phyloP scores from a whole-genome alignment of 148 eudicot genomes.

The Silene uniflora region DNA sequence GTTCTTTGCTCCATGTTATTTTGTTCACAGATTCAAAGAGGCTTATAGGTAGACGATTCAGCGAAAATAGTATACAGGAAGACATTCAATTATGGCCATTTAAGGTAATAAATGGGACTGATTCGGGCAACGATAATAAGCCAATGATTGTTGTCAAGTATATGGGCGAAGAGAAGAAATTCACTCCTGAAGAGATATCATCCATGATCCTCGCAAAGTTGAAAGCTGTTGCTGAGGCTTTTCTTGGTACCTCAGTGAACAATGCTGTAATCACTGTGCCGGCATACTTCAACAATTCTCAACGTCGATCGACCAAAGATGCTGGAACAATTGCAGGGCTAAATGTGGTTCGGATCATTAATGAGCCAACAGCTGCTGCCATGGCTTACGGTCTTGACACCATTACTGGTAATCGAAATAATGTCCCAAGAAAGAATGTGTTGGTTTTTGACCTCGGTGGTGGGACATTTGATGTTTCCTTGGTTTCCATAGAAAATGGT shows the following conservation, averaged over 20 bases:
- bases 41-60: too few relatives aligned
- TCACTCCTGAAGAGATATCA: not conserved
- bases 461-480: not conserved
- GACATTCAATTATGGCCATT: too few relatives aligned
- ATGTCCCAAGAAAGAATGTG: not conserved
- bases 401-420: not conserved
- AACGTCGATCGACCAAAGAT: constrained; percentile 1
- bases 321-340: not conserved
- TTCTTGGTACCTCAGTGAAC: not conserved
- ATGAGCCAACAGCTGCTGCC: constrained; percentile 6
- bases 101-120: not conserved
- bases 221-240: not conserved
- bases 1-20: too few relatives aligned
- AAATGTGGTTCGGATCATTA: not conserved
- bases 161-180: not conserved
- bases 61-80: too few relatives aligned
- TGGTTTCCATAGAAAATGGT: not conserved
- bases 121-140: not conserved
- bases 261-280: constrained; percentile 11
- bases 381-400: not conserved
- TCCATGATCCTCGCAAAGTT: not conserved
- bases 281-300: constrained; percentile 1
- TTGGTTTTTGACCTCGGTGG: not conserved
- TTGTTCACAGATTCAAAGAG: too few relatives aligned
- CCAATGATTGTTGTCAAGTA: not conserved